Evolutionary conservation across 2,329 filamentous ascomycete species (phyloP), one percentile per base, ranked within the genome.

Genomic region (Calycina marina): DNA sequence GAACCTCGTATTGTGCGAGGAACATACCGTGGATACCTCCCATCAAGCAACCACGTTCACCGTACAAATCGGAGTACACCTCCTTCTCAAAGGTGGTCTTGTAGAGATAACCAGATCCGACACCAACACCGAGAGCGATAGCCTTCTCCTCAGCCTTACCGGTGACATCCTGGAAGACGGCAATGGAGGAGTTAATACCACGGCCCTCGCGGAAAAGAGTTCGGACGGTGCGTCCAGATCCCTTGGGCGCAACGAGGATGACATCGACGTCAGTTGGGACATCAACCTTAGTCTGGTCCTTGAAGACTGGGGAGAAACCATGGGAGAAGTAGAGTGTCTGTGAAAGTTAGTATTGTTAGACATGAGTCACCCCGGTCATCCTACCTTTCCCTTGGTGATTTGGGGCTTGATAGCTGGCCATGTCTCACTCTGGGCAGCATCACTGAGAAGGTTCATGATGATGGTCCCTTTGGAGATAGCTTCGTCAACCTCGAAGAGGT

Each of bases 11-110:
- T 71, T 98, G 90, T 42, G 90, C 90, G 50, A 98, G 84, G 82
- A 98, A 98, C 90, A 98, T 98, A 60, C 90, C 90, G 75, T 98
- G 90, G 65, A 98, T 98, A 63, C 90, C 90, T 53, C 90, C 90
- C 90, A 98, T 98, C 56, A 98, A 71, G 77, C 90, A 98, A 59
- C 90, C 90, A 67, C 90, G 86, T 80, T 98, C 90, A 63, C 90
- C 90, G 72, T 98, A 98, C 49, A 98, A 78, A 66, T 96, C 90
- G 43, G 85, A 94, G 81, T 93, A 93, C 58, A 98, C 90, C 71
- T 98, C 90, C 80, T 98, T 98, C 76, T 98, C 80, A 57, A 98
- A 98, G 59, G 90, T 98, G 58, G 90, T 98, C 80, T 96, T 82
- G 77, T 98, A 98, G 52, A 98, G 82, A 75, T 98, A 98, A 56